Percentiles rank a stretch among this genome's conserved stretches.
phyloP scores from a whole-genome alignment of 352 stramenopile genomes.

The Phytophthora foliorum region DNA sequence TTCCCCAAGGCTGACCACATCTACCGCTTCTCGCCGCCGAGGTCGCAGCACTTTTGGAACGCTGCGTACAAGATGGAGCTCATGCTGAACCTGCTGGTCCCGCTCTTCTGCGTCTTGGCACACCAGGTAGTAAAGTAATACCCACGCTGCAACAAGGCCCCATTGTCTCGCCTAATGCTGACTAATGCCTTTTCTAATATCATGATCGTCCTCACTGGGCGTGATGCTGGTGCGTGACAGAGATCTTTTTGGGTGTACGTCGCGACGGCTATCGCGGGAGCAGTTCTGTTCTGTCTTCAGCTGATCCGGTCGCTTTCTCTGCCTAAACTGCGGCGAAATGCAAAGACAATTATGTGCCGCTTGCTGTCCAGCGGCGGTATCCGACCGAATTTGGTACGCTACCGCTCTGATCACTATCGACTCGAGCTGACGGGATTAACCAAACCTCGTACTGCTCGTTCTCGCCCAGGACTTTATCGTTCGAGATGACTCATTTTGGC shows the following conservation, averaged over 20 bases:
- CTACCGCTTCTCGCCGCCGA: slow-evolving; percentile 77
- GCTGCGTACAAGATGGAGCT: slow-evolving; percentile 86
- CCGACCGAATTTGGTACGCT: slow-evolving; percentile 57
- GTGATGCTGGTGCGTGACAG: slow-evolving; percentile 35
- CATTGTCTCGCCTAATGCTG: slow-evolving; percentile 7
- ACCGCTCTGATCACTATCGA: not conserved
- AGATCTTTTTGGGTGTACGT: slow-evolving; percentile 86
- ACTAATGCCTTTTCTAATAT: slow-evolving; percentile 27
- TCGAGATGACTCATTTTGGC: slow-evolving; percentile 82
- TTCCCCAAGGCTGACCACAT: slow-evolving; percentile 84
- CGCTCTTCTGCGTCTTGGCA: slow-evolving; percentile 83
- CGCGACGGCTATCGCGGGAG: slow-evolving; percentile 65
- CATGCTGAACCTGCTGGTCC: slow-evolving; percentile 78
- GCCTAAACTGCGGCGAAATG: slow-evolving; percentile 68
- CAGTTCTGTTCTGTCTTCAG: slow-evolving; percentile 66
- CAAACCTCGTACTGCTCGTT: slow-evolving; percentile 7
- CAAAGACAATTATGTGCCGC: slow-evolving; percentile 80
- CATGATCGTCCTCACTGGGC: slow-evolving; percentile 16
- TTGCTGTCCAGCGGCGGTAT: slow-evolving; percentile 74
- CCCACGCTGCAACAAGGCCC: not conserved
- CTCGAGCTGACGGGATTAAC: not conserved
- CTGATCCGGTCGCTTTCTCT: slow-evolving; percentile 82
- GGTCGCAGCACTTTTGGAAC: slow-evolving; percentile 84
- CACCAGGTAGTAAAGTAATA: slow-evolving; percentile 67
- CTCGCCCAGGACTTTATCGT: slow-evolving; percentile 76